Conservation (phyloP, 768 basidiomycete species). For the Calocera viscosa region DNA sequence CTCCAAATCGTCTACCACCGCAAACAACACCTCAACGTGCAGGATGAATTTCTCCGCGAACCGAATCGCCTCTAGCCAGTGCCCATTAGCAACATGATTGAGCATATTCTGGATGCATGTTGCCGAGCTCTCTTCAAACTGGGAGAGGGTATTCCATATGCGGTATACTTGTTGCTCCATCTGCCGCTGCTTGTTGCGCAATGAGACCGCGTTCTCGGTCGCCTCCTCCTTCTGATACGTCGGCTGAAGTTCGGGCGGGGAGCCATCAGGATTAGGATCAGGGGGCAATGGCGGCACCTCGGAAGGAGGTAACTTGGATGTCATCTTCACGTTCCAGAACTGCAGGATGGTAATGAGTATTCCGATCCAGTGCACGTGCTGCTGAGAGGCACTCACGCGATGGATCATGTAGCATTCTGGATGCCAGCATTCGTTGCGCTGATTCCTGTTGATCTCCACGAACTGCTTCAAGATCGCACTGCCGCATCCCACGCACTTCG, state of each 20-base stretch:
- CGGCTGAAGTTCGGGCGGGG: constrained; percentile 26
- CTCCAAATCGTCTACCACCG: constrained; percentile 92
- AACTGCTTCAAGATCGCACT: constrained; percentile 98
- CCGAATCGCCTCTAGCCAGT: constrained; percentile 90
- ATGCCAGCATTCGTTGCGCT: constrained; percentile 98
- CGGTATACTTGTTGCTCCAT: constrained; percentile 98
- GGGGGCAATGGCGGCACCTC: constrained; percentile 22
- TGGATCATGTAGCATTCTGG: constrained; percentile 99
- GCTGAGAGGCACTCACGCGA: constrained; percentile 47
- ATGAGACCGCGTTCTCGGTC: constrained; percentile 57
- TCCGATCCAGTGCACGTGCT: neutral
- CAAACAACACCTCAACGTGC: constrained; percentile 95
- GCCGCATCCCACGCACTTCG: constrained; percentile 94
- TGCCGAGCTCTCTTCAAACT: constrained; percentile 98
- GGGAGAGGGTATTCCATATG: constrained; percentile 96
- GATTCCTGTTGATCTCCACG: constrained; percentile 97
- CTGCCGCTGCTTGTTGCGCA: constrained; percentile 79
- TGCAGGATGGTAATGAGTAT: constrained; percentile 24
- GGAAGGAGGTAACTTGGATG: constrained; percentile 25
- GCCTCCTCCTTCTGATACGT: constrained; percentile 66
- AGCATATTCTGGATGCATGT: constrained; percentile 99
- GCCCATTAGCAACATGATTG: constrained; percentile 88
- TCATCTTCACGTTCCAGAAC: constrained; percentile 95
- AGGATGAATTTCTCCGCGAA: constrained; percentile 99
- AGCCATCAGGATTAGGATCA: constrained; percentile 5